These are phyloP conservation scores for Syzygium malaccense DNA, from an alignment of 441 rosid species.

Conservation along the genomic window DNA sequence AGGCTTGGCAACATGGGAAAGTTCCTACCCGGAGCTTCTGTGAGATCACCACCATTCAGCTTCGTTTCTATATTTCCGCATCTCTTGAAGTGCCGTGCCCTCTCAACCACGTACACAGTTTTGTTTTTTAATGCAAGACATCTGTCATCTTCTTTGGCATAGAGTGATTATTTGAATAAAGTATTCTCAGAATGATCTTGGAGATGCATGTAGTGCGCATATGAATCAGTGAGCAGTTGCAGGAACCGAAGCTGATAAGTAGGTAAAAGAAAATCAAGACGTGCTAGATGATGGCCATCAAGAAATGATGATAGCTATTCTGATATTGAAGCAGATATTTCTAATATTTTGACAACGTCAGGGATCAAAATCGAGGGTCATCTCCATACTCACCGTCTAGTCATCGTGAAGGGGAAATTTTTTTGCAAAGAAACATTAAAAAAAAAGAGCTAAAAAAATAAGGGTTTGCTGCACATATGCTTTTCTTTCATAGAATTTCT, in stretches of 20 bases:
- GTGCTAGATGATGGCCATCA: not conserved
- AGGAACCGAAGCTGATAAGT: not conserved
- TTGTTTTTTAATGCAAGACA: not conserved
- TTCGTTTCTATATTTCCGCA: not conserved
- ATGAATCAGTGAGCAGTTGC: not conserved
- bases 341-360: not conserved
- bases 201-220: not conserved
- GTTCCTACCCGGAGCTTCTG: not conserved
- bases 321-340: not conserved
- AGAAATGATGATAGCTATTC: not conserved
- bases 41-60: not conserved
- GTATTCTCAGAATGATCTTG: not conserved
- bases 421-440: not conserved
- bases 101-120: not conserved
- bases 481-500: not conserved
- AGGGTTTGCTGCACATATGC: not conserved
- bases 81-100: constrained; percentile 4
- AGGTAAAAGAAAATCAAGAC: not conserved
- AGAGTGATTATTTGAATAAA: not conserved
- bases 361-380: not conserved
- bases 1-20: not conserved
- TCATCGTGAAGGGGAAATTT: not conserved
- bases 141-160: not conserved
- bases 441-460: not conserved
- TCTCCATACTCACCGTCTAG: not conserved